phyloP scores from a whole-genome alignment of 768 basidiomycete genomes.

The Trametes elegans region DNA sequence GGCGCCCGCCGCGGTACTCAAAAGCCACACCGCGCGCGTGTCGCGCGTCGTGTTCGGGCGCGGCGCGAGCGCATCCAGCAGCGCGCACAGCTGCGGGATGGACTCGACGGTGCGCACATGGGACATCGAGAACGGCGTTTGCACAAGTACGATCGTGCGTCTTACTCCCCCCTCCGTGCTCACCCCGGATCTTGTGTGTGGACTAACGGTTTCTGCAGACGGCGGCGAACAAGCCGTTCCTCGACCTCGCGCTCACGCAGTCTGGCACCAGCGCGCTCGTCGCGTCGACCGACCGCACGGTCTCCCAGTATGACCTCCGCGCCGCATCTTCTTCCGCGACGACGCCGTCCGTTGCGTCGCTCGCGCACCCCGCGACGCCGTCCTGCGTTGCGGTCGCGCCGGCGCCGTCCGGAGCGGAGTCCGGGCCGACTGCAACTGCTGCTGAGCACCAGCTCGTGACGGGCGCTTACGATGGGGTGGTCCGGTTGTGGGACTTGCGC shows the following conservation, averaged over 20 bases:
- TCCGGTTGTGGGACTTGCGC: constrained; percentile 75
- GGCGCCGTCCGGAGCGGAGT: constrained; percentile 5
- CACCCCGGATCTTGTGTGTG: not conserved
- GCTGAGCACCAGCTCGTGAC: constrained; percentile 56
- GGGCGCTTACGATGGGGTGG: constrained; percentile 77
- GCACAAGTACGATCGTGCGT: constrained; percentile 66
- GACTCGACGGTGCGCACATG: constrained; percentile 89
- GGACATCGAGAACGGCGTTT: constrained; percentile 81
- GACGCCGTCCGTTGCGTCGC: constrained; percentile 38
- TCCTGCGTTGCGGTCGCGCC: constrained; percentile 47
- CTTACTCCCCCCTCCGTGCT: not conserved
- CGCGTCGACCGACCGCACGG: constrained; percentile 72
- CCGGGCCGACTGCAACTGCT: not conserved
- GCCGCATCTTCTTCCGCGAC: constrained; percentile 33
- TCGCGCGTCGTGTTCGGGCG: constrained; percentile 64
- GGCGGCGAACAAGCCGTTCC: constrained; percentile 72
- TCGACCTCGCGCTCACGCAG: constrained; percentile 52
- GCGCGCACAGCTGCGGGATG: constrained; percentile 78
- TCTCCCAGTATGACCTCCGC: constrained; percentile 70
- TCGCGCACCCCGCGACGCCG: constrained; percentile 65
- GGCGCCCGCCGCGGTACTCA: constrained; percentile 70
- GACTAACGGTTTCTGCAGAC: too few relatives aligned
- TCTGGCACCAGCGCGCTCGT: constrained; percentile 50
- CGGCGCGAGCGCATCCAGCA: constrained; percentile 24
- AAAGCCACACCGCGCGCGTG: constrained; percentile 81